Evolutionary conservation across 352 stramenopile species (phyloP).

Genomic region (Phytophthora meadii): DNA sequence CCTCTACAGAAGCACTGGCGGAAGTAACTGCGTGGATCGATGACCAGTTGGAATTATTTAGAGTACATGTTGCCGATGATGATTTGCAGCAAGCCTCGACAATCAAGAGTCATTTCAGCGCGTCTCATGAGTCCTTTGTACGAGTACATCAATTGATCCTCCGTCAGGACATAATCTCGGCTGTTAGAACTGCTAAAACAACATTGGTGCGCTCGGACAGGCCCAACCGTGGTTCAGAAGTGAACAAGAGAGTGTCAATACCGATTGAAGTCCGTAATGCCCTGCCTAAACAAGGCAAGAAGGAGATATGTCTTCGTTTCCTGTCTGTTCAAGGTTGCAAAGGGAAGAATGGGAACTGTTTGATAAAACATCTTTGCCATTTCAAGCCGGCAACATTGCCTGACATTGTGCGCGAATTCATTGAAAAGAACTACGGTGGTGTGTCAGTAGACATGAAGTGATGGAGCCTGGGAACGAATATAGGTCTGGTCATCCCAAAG

Average conservation of each 20-base stretch:
- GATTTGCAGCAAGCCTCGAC: neutral
- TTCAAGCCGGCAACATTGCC: no score
- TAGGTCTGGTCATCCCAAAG: neutral
- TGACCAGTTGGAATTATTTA: slow-evolving; percentile 13
- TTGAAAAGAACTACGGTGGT: no score
- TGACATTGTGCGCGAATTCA: no score
- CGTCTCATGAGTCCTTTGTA: slow-evolving; percentile 5
- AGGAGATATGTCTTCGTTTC: no score
- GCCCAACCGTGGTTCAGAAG: neutral
- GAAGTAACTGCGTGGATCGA: slow-evolving; percentile 11
- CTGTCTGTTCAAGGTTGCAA: no score
- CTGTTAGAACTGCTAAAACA: neutral
- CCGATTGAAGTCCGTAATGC: neutral
- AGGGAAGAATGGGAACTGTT: no score
- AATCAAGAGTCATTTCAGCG: slow-evolving; percentile 5
- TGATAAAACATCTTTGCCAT: no score
- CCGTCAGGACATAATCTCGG: neutral
- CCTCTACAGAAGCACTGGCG: neutral
- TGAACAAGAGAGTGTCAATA: neutral
- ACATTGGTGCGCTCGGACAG: neutral
- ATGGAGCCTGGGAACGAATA: neutral
- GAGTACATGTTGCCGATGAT: neutral
- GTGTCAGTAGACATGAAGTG: neutral
- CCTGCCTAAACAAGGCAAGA: neutral
- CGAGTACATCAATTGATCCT: slow-evolving; percentile 9